These are phyloP conservation scores for Epichloe coenophiala DNA, from an alignment of 2,329 filamentous ascomycete genomes.

Conservation along the genomic window DNA sequence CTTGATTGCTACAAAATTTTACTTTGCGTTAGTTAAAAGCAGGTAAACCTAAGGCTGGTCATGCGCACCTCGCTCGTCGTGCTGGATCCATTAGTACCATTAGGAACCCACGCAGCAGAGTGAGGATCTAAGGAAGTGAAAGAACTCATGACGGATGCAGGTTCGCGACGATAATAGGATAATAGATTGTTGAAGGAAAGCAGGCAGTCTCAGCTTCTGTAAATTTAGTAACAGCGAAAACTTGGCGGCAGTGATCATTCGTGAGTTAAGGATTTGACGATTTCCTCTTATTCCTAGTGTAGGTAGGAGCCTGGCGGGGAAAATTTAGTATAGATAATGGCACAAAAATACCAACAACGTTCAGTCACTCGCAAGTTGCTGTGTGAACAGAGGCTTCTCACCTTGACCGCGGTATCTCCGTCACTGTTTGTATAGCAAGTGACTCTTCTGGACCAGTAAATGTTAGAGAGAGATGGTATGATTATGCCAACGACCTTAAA, in stretches of 20 bases:
- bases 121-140: slow-evolving; percentile 1
- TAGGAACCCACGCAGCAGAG: slow-evolving; percentile 2
- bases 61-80: slow-evolving; percentile 4
- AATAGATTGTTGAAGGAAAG: background rate
- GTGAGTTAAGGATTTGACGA: background rate
- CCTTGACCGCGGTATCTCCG: background rate
- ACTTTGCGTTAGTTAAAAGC: background rate
- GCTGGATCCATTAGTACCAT: background rate
- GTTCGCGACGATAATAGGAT: background rate
- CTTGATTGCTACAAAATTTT: background rate
- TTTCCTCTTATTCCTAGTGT: no score
- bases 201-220: background rate
- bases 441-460: background rate
- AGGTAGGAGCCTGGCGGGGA: background rate
- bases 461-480: background rate
- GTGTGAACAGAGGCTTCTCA: background rate
- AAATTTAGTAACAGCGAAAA: background rate
- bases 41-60: background rate
- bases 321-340: background rate
- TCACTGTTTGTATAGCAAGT: no score
- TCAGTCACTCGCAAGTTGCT: background rate
- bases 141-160: background rate
- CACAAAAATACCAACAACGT: no score
- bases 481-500: background rate
- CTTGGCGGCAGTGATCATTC: background rate